Base-by-base conservation (phyloP, 1,284 basidiomycete species). In the Sparassis latifolia region DNA sequence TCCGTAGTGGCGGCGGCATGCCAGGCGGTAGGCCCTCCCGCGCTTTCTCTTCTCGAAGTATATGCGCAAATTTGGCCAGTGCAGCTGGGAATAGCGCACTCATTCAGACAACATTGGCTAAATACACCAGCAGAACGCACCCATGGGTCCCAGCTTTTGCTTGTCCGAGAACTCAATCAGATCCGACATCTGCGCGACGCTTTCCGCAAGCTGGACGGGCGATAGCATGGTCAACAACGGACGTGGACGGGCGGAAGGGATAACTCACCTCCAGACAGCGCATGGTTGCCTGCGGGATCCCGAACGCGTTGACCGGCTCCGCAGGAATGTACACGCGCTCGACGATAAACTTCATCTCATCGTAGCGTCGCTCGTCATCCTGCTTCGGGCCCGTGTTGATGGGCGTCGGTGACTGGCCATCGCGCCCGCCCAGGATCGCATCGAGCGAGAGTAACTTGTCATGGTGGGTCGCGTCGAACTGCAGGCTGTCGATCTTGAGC, bases 241-340 rank as follows among this genome's bases (percentile, higher is more conserved):
- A 37, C 12, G 7, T 37, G 20, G 20, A 20, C 20, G 20, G 20
- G 20, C 20, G 20, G 62, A 6, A 3, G 42, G 12, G 12, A 2
- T 10, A 4, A 49, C 60, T 10, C 68, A 88, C 84, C 76, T 90
- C 87, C 33, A 90, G 69, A 73, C 87, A 89, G 52, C 87, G 74
- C 88, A 90, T 89, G 20, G 87, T 89, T 2, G 86, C 86, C 62
- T 90, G 87, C 2, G 87, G 87, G 48, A 90, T 87, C 2, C 87
- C 87, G 66, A 90, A 90, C 33, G 84, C 84, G 60, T 89, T 90
- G 48, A 90, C 84, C 4, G 88, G 88, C 61, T 89, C 87, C 5
- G 78, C 76, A 10, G 88, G 88, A 56, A 89, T 76, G 30, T 71
- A 71, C 29, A 76, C 82, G 38, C 70, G 70, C n/a, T 81, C 79